Percentiles rank a stretch among this genome's conserved stretches.
Evolutionary conservation across 345 rosid genomes (phyloP).

Genomic region (Heritiera littoralis): DNA sequence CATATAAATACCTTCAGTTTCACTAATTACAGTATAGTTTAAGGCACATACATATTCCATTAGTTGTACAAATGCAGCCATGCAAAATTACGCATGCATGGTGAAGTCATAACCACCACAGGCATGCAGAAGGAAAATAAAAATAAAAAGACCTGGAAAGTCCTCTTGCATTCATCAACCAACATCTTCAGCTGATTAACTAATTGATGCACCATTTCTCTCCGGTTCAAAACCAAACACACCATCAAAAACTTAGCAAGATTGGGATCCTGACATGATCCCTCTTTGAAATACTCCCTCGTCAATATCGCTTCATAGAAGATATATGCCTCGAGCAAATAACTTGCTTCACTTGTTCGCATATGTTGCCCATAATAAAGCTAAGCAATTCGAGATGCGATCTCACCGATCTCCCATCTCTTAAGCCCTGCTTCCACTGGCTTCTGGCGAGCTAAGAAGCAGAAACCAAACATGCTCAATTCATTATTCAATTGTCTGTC

Average conservation of each 20-base stretch:
- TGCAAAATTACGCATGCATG: not conserved
- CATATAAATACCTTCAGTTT: not conserved
- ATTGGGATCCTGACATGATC: slow-evolving; percentile 71
- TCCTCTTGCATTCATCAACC: slow-evolving; percentile 90
- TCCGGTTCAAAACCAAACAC: slow-evolving; percentile 75
- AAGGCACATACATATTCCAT: not conserved
- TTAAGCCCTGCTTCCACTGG: slow-evolving; percentile 89
- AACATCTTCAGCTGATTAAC: slow-evolving; percentile 75
- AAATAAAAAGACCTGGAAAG: slow-evolving; percentile 64
- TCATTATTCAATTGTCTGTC: not conserved
- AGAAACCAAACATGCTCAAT: not conserved
- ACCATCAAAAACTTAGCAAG: slow-evolving; percentile 91
- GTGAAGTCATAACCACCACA: too few relatives aligned
- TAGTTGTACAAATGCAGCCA: not conserved
- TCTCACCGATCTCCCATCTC: slow-evolving; percentile 98
- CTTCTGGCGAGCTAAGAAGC: slow-evolving; percentile 74
- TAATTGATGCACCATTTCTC: slow-evolving; percentile 82
- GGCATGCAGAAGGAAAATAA: not conserved
- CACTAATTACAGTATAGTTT: not conserved
- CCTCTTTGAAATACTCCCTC: slow-evolving; percentile 89
- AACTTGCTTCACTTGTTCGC: slow-evolving; percentile 83
- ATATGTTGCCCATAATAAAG: slow-evolving; percentile 92
- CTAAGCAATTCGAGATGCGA: slow-evolving; percentile 90
- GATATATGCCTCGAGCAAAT: slow-evolving; percentile 76
- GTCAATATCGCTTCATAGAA: slow-evolving; percentile 86